phyloP scores from a whole-genome alignment of 768 basidiomycete species.

The Boletus bicolor region DNA sequence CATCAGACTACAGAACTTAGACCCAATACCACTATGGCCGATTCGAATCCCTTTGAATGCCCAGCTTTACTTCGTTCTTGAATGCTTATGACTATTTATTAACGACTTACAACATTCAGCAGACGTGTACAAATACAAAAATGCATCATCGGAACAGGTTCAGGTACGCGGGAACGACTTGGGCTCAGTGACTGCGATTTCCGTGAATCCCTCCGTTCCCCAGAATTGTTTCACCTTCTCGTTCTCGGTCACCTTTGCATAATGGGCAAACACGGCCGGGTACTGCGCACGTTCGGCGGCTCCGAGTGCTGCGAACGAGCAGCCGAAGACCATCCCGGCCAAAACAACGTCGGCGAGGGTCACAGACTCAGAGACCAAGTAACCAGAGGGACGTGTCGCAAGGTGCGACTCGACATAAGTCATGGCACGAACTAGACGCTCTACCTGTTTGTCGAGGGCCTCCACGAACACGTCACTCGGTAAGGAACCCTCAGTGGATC shows the following conservation, averaged over 20 bases:
- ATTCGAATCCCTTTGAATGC: too few relatives aligned
- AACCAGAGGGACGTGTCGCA: constrained; percentile 6
- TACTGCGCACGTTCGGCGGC: constrained; percentile 13
- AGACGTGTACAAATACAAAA: background rate
- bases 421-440: constrained; percentile 7
- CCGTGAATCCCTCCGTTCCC: constrained; percentile 6
- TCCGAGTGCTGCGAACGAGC: constrained; percentile 1
- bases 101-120: too few relatives aligned
- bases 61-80: too few relatives aligned
- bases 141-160: background rate
- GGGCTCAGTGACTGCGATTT: constrained; percentile 2
- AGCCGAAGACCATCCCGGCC: background rate
- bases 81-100: too few relatives aligned
- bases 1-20: too few relatives aligned
- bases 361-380: constrained; percentile 13
- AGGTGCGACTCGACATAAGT: constrained; percentile 16
- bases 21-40: too few relatives aligned
- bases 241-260: constrained; percentile 15
- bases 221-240: constrained; percentile 9
- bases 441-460: background rate
- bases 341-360: constrained; percentile 21
- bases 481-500: too few relatives aligned
- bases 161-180: background rate
- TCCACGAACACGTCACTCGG: background rate
- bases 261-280: constrained; percentile 10